These are phyloP conservation scores for Agrocybe chaxingu DNA, from an alignment of 768 basidiomycete species.

Conservation along the genomic window DNA sequence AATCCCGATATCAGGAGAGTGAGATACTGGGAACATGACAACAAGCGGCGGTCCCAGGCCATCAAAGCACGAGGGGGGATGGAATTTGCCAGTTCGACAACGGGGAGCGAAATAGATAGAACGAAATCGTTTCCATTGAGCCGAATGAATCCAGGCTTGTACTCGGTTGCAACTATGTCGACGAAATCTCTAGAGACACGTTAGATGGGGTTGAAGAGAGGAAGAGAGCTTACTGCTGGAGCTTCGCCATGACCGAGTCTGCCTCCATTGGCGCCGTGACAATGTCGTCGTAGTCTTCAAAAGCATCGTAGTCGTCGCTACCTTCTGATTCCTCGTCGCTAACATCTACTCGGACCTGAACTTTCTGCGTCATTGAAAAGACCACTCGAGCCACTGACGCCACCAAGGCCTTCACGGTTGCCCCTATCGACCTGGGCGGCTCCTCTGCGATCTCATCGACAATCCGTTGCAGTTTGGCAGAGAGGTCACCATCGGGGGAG, in stretches of 20 bases:
- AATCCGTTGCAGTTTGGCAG: conserved; percentile 35
- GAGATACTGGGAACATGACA: conserved; percentile 54
- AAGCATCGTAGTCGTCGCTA: conserved; percentile 34
- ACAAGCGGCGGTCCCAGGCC: conserved; percentile 69
- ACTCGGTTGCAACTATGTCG: conserved; percentile 53
- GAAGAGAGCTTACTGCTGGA: conserved; percentile 27
- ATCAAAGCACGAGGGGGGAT: conserved; percentile 65
- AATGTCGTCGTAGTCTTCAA: conserved; percentile 37
- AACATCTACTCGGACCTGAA: conserved; percentile 13
- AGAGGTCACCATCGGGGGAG: conserved; percentile 41
- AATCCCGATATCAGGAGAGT: conserved; percentile 64
- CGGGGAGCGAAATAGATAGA: conserved; percentile 55
- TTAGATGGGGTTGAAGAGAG: background rate
- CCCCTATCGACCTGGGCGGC: conserved; percentile 39
- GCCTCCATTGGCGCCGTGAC: conserved; percentile 19
- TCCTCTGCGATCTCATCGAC: conserved; percentile 43
- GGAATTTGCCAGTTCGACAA: conserved; percentile 44
- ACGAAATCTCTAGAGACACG: conserved; percentile 49
- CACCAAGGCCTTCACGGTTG: conserved; percentile 43
- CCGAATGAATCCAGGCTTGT: conserved; percentile 57
- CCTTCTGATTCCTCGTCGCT: conserved; percentile 29
- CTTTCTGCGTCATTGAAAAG: conserved; percentile 13
- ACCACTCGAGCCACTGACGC: conserved; percentile 24
- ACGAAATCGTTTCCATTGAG: conserved; percentile 49
- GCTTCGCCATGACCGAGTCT: conserved; percentile 20